Conservation (phyloP, 2,329 filamentous ascomycete genomes). For the Paramyrothecium roridum region DNA sequence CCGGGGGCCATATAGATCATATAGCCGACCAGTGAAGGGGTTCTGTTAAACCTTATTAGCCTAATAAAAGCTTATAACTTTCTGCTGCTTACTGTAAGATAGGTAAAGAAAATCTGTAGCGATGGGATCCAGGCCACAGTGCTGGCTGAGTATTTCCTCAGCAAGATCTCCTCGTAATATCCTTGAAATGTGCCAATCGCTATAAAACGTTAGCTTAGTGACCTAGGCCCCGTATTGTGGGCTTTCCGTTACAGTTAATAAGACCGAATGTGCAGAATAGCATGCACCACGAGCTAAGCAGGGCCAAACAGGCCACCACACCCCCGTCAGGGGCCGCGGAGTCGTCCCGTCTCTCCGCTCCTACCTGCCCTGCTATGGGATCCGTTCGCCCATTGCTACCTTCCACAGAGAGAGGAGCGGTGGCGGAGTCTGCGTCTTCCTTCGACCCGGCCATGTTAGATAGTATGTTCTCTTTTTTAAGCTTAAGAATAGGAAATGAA, state of each 20-base stretch:
- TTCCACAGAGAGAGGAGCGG: too few relatives aligned
- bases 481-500: too few relatives aligned
- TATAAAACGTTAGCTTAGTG: too few relatives aligned
- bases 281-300: constrained; percentile 25
- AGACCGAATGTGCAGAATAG: constrained; percentile 28
- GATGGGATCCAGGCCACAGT: constrained; percentile 55
- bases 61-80: constrained; percentile 18
- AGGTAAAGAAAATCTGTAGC: constrained; percentile 42
- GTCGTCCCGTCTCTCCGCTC: not conserved
- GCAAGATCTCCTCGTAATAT: constrained; percentile 45
- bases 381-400: too few relatives aligned
- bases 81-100: constrained; percentile 35
- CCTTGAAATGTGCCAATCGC: constrained; percentile 49
- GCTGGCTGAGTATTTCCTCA: constrained; percentile 42
- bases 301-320: constrained; percentile 21
- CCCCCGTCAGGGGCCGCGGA: constrained; percentile 15
- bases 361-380: not conserved
- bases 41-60: constrained; percentile 36
- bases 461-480: too few relatives aligned
- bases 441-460: too few relatives aligned
- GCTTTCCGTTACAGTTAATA: constrained; percentile 22
- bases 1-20: constrained; percentile 57
- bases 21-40: constrained; percentile 55
- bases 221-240: too few relatives aligned
- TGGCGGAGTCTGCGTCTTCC: too few relatives aligned